Evolutionary conservation across 2,329 filamentous ascomycete species (phyloP), one percentile per base, ranked within the genome.

Genomic region (Fusarium chuoi): DNA sequence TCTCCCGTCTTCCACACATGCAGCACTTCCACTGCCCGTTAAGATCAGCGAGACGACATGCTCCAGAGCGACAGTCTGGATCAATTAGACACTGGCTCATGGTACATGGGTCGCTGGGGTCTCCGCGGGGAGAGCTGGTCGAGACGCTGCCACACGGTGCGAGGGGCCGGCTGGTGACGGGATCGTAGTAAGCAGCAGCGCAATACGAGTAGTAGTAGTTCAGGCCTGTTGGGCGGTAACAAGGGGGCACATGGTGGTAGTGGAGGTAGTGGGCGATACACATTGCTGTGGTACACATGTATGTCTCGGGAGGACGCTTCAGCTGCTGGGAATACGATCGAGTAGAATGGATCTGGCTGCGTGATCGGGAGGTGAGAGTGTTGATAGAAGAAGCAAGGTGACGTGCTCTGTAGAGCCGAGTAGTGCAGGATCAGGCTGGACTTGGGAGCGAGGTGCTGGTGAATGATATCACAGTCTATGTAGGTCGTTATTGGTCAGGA

Each of bases 201-300:
- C 86, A 88, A 77, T 84, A 87, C 33, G 78, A 78, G 78, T 87
- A 88, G 73, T 85, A 82, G 42, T 83, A 76, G 17, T 79, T 78
- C 66, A 84, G 84, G 62, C 84, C 82, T 58, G 86, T 78, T 35
- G 81, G 80, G 13, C 82, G 82, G 22, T 72, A 72, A 73, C 86
- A 88, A 11, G 85, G 84, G 30, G 81, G 77, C 36, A 84, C 74
- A 72, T 87, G 87, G 75, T 89, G 87, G 77, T 87, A 84, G 75
- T 89, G 87, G 46, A 87, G 81, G 74, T 86, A 86, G 70, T 86
- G 85, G 79, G 84, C 85, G 68, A 81, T 84, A 74, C 87, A 89
- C 87, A 89, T 89, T n/a, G 63, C 39, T 52, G 72, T 78, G 45
- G 64, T 59, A 77, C 62, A 66, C 30, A 62, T 62, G 67, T 60